Evolutionary conservation across 345 rosid species (phyloP), one percentile per base, ranked within the genome.

Genomic region (Heritiera littoralis): DNA sequence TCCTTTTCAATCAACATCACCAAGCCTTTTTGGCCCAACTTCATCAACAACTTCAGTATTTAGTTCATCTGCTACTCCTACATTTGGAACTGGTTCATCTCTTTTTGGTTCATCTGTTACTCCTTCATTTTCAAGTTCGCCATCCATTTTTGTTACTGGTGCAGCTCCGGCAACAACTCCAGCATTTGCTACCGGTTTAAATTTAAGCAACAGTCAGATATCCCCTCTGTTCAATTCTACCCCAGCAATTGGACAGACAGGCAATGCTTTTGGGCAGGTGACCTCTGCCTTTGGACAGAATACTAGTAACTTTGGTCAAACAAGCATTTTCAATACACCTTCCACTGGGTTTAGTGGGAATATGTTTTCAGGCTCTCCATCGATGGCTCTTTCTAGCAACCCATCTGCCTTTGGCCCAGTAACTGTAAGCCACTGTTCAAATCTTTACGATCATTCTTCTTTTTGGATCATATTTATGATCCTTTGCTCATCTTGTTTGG

Each of bases 231-330:
- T 89, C 80, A 83, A 79, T 74, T 80, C 97, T 40, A 41, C 82
- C n/a, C 84, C 91, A 41, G 70, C 88, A 49, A 68, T 81, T 74
- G 90, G 87, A 54, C 97, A 89, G 89, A 78, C 97, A 67, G 86
- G 88, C 48, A 85, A 92, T 84, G 84, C 79, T 49, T 91, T 92
- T 81, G 93, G 93, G 58, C 95, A 84, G 79, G 66, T 70, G 52
- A 74, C 88, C 68, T 49, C 94, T 60, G 20, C 87, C 15, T 88
- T 91, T 13, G 92, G 92, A 77, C 92, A 80, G 80, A 83, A 70
- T 76, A 78, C 82, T 20, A 77, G 88, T 75, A 82, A 90, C 56
- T 88, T 92, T 77, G 90, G 87, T 76, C 92, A 85, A 79, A 30
- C 85, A 77, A 90, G 77, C 86, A 74, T 80, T 59, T 92, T 90